These are phyloP conservation scores for Bipolaris cookei DNA, from an alignment of 2,329 filamentous ascomycete species.

Conservation along the genomic window DNA sequence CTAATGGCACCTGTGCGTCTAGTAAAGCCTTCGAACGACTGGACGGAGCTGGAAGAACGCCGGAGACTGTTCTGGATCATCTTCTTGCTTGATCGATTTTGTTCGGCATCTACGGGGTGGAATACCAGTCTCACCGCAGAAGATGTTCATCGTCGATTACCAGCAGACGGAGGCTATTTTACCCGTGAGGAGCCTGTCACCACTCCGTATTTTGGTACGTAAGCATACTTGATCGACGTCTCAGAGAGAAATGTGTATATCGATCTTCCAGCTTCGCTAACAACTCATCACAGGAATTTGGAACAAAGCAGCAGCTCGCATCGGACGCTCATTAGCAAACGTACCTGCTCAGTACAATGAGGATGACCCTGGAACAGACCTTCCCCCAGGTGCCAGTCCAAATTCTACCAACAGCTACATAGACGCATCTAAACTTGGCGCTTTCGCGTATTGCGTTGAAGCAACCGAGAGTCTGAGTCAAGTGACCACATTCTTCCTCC, in stretches of 20 bases:
- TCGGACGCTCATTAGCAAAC: conserved; percentile 40
- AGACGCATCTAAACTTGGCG: conserved; percentile 44
- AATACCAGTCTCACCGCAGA: conserved; percentile 44
- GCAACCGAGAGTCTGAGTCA: conserved; percentile 44
- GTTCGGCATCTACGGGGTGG: conserved; percentile 43
- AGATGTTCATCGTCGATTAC: conserved; percentile 42
- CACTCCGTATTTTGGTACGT: conserved; percentile 39
- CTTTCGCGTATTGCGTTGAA: conserved; percentile 45
- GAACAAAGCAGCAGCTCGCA: conserved; percentile 44
- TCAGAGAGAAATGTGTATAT: neutral
- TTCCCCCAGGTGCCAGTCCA: conserved; percentile 36
- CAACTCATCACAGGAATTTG: conserved; percentile 26
- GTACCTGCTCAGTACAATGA: conserved; percentile 46
- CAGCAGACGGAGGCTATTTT: conserved; percentile 45
- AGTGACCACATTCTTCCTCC: conserved; percentile 45
- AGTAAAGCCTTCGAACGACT: conserved; percentile 35
- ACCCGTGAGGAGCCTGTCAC: conserved; percentile 43
- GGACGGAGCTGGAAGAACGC: conserved; percentile 43
- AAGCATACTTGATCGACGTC: neutral
- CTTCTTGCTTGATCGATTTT: conserved; percentile 44
- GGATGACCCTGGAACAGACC: conserved; percentile 36
- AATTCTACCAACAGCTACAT: conserved; percentile 42
- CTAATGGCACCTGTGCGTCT: conserved; percentile 41
- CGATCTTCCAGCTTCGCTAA: neutral
- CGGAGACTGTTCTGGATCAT: conserved; percentile 44